These are phyloP conservation scores for Syzygium syzygioides DNA, from an alignment of 441 rosid species.

Conservation along the genomic window DNA sequence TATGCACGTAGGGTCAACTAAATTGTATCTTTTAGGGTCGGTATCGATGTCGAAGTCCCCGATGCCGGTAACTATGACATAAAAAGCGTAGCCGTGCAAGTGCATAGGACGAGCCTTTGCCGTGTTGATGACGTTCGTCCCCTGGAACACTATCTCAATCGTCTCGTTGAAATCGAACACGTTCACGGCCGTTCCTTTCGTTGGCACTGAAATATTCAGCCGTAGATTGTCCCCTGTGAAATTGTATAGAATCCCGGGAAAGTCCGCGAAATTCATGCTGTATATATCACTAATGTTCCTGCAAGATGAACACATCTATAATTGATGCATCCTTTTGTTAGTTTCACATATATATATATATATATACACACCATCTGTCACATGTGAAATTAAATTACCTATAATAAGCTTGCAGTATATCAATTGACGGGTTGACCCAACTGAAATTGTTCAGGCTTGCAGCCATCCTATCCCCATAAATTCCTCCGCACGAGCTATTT, in stretches of 20 bases:
- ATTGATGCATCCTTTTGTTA: background rate
- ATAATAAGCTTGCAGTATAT: conserved; percentile 31
- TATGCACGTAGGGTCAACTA: conserved; percentile 21
- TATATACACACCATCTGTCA: background rate
- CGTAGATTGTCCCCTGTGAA: conserved; percentile 4
- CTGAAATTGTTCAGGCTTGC: conserved; percentile 34
- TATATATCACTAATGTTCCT: conserved; percentile 10
- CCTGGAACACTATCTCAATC: conserved; percentile 27
- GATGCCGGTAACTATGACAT: conserved; percentile 9
- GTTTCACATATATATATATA: background rate
- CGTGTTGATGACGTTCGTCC: conserved; percentile 8
- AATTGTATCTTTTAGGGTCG: conserved; percentile 16
- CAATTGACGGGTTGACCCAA: conserved; percentile 5
- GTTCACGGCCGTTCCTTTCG: conserved; percentile 12
- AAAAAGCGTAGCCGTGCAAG: conserved; percentile 27
- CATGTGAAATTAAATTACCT: conserved; percentile 7
- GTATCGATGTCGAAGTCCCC: conserved; percentile 14
- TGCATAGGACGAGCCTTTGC: conserved; percentile 26
- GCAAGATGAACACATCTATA: background rate
- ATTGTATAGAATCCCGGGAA: conserved; percentile 8
- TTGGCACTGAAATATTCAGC: background rate
- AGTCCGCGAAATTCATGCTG: conserved; percentile 12
- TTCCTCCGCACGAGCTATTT: conserved; percentile 10
- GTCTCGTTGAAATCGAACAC: conserved; percentile 17
- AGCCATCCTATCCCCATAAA: conserved; percentile 1